These are phyloP conservation scores for Saccharomycopsis sp. DNA, from an alignment of 805 yeast genomes.

Conservation along the genomic window DNA sequence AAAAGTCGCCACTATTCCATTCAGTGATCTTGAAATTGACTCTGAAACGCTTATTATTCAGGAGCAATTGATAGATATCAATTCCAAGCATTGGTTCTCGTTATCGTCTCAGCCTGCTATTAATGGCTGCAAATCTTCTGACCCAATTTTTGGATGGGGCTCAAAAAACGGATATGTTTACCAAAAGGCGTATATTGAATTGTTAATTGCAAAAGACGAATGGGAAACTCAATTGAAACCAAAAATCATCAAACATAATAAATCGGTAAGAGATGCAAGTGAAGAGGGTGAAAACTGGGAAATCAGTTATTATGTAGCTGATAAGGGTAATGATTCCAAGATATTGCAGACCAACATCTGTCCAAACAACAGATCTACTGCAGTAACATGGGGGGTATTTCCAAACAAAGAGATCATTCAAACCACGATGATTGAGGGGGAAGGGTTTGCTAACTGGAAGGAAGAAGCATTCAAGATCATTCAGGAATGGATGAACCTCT, in stretches of 20 bases:
- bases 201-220: slow-evolving; percentile 65
- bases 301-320: slow-evolving; percentile 73
- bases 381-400: slow-evolving; percentile 98
- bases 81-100: slow-evolving; percentile 71
- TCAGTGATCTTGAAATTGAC: slow-evolving; percentile 81
- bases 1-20: slow-evolving; percentile 75
- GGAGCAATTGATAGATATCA: slow-evolving; percentile 78
- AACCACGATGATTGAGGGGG: slow-evolving; percentile 87
- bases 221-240: slow-evolving; percentile 59
- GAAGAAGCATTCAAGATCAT: slow-evolving; percentile 92
- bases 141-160: slow-evolving; percentile 96
- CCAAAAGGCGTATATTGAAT: slow-evolving; percentile 91
- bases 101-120: slow-evolving; percentile 96
- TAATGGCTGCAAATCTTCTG: slow-evolving; percentile 70
- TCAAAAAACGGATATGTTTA: slow-evolving; percentile 82
- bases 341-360: slow-evolving; percentile 55
- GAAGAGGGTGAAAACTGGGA: slow-evolving; percentile 29
- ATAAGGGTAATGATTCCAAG: slow-evolving; percentile 24
- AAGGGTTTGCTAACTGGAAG: slow-evolving; percentile 91
- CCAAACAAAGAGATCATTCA: slow-evolving; percentile 85
- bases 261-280: neutral
- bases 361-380: slow-evolving; percentile 50
- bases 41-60: slow-evolving; percentile 91
- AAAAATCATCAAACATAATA: slow-evolving; percentile 35
- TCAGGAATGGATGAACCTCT: slow-evolving; percentile 86